These are phyloP conservation scores for Pestalotiopsis fici DNA, from an alignment of 2,329 filamentous ascomycete species.

Conservation along the genomic window DNA sequence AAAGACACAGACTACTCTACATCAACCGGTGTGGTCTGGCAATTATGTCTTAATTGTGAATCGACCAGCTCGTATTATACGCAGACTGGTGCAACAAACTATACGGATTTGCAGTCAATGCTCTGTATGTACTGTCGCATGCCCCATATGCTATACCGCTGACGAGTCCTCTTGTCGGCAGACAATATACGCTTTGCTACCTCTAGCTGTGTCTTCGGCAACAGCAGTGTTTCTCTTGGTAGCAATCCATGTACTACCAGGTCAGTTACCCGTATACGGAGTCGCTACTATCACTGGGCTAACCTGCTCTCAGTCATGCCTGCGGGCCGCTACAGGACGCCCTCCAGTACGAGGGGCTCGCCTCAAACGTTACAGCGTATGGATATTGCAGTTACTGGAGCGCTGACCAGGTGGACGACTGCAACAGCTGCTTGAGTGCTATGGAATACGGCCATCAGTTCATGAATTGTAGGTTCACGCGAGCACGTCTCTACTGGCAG, in stretches of 20 bases:
- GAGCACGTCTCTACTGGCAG: neutral
- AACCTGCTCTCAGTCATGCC: constrained; percentile 44
- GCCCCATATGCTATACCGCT: neutral
- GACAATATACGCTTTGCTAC: constrained; percentile 60
- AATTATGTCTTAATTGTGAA: constrained; percentile 55
- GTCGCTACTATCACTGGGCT: constrained; percentile 2
- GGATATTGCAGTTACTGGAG: constrained; percentile 57
- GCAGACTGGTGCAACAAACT: constrained; percentile 30
- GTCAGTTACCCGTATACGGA: constrained; percentile 33
- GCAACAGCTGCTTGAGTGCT: constrained; percentile 46
- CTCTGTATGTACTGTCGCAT: constrained; percentile 48
- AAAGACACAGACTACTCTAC: constrained; percentile 38
- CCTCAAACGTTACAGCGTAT: constrained; percentile 43
- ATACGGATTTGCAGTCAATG: constrained; percentile 53
- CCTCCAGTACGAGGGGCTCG: constrained; percentile 51
- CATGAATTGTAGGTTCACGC: constrained; percentile 51
- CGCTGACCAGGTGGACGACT: constrained; percentile 39
- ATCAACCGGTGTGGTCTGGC: constrained; percentile 47
- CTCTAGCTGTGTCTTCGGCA: constrained; percentile 54
- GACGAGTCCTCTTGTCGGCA: constrained; percentile 23
- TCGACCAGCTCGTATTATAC: constrained; percentile 47
- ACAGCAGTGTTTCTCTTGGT: constrained; percentile 24
- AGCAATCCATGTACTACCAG: constrained; percentile 53
- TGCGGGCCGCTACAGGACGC: constrained; percentile 50
- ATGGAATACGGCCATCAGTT: constrained; percentile 39